A percentile compares a stretch with the other conserved stretches of the same genome.
Conservation (phyloP, 495 filamentous ascomycete species). For the Aspergillus nanangensis region DNA sequence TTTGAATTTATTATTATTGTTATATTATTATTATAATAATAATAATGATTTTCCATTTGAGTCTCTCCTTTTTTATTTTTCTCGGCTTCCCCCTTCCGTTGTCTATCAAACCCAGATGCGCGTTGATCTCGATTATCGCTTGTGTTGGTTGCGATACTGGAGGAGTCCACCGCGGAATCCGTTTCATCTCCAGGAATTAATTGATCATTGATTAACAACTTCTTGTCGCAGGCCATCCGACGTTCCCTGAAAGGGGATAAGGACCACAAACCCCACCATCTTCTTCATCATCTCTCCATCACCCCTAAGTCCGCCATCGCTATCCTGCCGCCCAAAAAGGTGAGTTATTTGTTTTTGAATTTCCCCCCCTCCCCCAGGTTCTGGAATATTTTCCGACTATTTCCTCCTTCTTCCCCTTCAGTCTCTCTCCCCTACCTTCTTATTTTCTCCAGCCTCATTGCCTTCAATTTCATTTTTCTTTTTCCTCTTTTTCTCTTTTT, state of each 20-base stretch:
- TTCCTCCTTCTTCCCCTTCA: no score
- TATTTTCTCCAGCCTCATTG: background rate
- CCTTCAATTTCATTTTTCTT: no score
- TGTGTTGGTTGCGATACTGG: conserved; percentile 9
- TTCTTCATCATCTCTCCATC: conserved; percentile 76
- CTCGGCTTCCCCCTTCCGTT: background rate
- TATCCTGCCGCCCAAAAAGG: conserved; percentile 95
- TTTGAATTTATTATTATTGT: no score
- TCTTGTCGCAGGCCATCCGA: conserved; percentile 59
- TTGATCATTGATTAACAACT: conserved; percentile 11
- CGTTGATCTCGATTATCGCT: conserved; percentile 18
- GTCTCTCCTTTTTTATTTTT: background rate
- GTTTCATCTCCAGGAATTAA: background rate
- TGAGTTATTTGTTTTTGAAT: conserved; percentile 33
- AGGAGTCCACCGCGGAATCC: background rate
- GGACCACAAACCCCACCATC: conserved; percentile 65
- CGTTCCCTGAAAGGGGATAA: conserved; percentile 87
- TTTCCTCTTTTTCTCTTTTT: conserved; percentile 1
- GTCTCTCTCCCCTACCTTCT: background rate
- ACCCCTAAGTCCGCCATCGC: conserved; percentile 91
- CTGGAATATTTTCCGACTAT: no score
- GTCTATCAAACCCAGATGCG: conserved; percentile 10
- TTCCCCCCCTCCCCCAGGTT: conserved; percentile 3
- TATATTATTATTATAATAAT: no score
- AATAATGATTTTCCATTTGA: conserved; percentile 7